These are phyloP conservation scores for Bonia amplexicaulis DNA, from an alignment of 176 grass and related monocot genomes.

Conservation along the genomic window DNA sequence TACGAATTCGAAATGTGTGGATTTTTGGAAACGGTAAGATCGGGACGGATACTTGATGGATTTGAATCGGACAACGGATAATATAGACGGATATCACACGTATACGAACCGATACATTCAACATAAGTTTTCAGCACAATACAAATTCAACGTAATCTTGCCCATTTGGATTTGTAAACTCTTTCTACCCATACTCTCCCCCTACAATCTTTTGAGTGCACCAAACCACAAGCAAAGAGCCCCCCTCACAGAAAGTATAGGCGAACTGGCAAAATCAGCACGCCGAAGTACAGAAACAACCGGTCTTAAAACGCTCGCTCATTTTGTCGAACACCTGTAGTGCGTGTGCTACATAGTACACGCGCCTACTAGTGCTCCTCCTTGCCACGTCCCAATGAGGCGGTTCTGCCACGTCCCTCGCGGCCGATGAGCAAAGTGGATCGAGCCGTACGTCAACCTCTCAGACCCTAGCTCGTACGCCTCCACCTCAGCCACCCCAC, in stretches of 20 bases:
- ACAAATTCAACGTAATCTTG: neutral
- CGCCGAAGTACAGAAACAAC: too few relatives aligned
- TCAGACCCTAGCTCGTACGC: constrained; percentile 43
- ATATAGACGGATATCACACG: too few relatives aligned
- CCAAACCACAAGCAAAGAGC: constrained; percentile 42
- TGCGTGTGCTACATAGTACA: too few relatives aligned
- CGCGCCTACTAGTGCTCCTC: too few relatives aligned
- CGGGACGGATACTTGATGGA: too few relatives aligned
- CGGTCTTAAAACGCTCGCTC: too few relatives aligned
- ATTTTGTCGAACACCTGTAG: too few relatives aligned
- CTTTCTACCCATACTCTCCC: constrained; percentile 32
- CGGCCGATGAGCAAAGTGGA: constrained; percentile 37
- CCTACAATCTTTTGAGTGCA: constrained; percentile 42
- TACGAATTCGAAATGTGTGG: too few relatives aligned
- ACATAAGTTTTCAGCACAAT: too few relatives aligned
- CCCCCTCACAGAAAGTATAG: constrained; percentile 13
- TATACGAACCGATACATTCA: too few relatives aligned
- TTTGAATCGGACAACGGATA: too few relatives aligned
- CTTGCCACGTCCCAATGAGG: constrained; percentile 1
- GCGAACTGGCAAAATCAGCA: neutral
- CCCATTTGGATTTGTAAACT: constrained; percentile 32
- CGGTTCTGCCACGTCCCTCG: constrained; percentile 22
- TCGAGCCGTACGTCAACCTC: constrained; percentile 60
- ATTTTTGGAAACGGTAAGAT: too few relatives aligned
- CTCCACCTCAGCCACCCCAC: neutral